Evolutionary conservation across 2,329 filamentous ascomycete species (phyloP), one percentile per base, ranked within the genome.

Genomic region (Botryotinia narcissicola): DNA sequence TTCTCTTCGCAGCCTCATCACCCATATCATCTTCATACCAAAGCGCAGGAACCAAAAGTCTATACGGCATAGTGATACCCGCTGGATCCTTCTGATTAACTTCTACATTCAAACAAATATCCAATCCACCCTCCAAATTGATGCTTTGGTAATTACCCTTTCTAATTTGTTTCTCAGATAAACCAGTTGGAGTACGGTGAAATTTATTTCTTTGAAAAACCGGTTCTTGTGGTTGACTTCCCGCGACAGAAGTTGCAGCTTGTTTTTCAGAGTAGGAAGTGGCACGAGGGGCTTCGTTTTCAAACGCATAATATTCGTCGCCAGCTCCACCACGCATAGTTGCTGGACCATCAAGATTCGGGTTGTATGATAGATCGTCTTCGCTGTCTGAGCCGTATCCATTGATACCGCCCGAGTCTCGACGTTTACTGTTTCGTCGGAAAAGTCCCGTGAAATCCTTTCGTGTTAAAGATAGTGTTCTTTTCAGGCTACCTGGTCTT

Each of bases 71-170:
- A 0, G 96, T 99, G 76, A 93, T 94, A 22, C 96, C 97, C 0
- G 92, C 88, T 0, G 96, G 95, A 78, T 99, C 94, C 75, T 89
- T 90, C 62, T 93, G 88, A 78, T 92, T 94, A 75, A 98, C 90
- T 83, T 99, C 96, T 75, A 97, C 90, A 78, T 98, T 97, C 61
- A 99, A 83, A 69, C 90, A 92, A 51, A 99, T 91, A 77, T 98
- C 94, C 16, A 99, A 85, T 0, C 94, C 94, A 44, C 92, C 92
- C 80, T 96, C 89, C 0, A 98, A 86, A 80, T 97, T 90, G 74
- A 98, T 88, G 16, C 88, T 86, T 61, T 85, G 85, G 85, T 84
- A 59, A 86, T 85, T 29, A 84, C 85, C 62, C 86, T 84, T 66
- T 83, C 84, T 86, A 87, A 77, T 87, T 84, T 77, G 91, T 86